These are phyloP conservation scores for Geotrichum armillariae DNA, from an alignment of 1,139 yeast genomes.

Conservation along the genomic window DNA sequence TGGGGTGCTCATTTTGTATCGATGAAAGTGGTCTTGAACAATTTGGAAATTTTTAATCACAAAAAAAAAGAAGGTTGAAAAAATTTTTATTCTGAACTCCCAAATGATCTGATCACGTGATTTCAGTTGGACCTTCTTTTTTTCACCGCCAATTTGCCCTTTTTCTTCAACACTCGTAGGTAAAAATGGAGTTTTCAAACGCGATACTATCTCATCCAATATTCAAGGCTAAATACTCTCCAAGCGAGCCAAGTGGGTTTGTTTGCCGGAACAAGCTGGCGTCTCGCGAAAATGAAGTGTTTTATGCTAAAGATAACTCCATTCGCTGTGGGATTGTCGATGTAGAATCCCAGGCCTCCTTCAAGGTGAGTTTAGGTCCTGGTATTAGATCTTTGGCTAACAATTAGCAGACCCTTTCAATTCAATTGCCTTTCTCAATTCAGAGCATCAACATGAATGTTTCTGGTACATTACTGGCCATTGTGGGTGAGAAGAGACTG, in stretches of 20 bases:
- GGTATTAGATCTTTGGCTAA: slow-evolving; percentile 31
- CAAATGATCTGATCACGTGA: background rate
- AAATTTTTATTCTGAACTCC: slow-evolving; percentile 1
- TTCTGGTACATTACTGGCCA: slow-evolving; percentile 45
- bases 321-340: slow-evolving; percentile 33
- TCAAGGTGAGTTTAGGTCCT: slow-evolving; percentile 27
- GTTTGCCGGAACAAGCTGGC: slow-evolving; percentile 11
- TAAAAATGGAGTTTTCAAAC: background rate
- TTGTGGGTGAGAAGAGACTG: slow-evolving; percentile 41
- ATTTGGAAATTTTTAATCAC: background rate
- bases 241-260: background rate
- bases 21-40: background rate
- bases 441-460: slow-evolving; percentile 39
- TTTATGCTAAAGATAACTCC: slow-evolving; percentile 33
- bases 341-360: slow-evolving; percentile 22
- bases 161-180: background rate
- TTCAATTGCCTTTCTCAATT: slow-evolving; percentile 35
- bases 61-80: background rate
- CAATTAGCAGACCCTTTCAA: slow-evolving; percentile 32
- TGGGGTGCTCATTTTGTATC: slow-evolving; percentile 64
- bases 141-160: background rate
- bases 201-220: background rate
- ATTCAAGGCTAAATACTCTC: background rate
- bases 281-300: slow-evolving; percentile 33
- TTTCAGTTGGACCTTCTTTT: background rate